Evolutionary conservation across 2,329 filamentous ascomycete species (phyloP).

Genomic region (Ascochyta lentis): DNA sequence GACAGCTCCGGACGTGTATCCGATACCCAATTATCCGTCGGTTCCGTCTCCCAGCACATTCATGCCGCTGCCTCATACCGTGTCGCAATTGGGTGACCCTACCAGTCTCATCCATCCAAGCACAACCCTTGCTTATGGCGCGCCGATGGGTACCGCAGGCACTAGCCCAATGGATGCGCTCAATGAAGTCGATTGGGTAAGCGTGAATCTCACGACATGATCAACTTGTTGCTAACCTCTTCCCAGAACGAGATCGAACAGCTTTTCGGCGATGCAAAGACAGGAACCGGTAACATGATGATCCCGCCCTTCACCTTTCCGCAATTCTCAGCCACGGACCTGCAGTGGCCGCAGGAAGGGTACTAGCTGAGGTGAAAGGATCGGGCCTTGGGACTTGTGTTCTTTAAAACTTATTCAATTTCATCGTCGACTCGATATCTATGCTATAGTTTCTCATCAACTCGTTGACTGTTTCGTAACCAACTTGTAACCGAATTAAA

Average conservation of each 20-base stretch:
- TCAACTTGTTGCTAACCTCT: constrained; percentile 5
- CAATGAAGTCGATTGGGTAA: constrained; percentile 71
- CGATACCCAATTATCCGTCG: constrained; percentile 7
- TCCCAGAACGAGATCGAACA: constrained; percentile 56
- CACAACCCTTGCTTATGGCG: not conserved
- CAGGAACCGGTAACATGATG: constrained; percentile 35
- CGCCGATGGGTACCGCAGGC: constrained; percentile 6
- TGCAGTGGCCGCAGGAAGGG: constrained; percentile 29
- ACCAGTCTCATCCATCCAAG: not conserved
- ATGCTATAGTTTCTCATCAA: not conserved
- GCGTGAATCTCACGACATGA: constrained; percentile 25
- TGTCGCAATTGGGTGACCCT: constrained; percentile 4
- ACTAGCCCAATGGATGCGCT: constrained; percentile 34
- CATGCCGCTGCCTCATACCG: not conserved
- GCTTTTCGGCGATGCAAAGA: constrained; percentile 50
- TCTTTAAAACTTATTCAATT: too few relatives aligned
- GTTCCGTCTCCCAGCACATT: not conserved
- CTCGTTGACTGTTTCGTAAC: not conserved
- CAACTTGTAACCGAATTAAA: not conserved
- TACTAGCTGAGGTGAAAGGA: not conserved
- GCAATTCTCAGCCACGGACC: constrained; percentile 32
- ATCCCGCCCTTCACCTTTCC: constrained; percentile 48
- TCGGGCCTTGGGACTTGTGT: too few relatives aligned
- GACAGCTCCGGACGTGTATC: constrained; percentile 3
- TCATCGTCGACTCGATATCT: too few relatives aligned